These are phyloP conservation scores for Wallacemonas sp. DNA, from an alignment of 208 protist genomes.

Conservation along the genomic window DNA sequence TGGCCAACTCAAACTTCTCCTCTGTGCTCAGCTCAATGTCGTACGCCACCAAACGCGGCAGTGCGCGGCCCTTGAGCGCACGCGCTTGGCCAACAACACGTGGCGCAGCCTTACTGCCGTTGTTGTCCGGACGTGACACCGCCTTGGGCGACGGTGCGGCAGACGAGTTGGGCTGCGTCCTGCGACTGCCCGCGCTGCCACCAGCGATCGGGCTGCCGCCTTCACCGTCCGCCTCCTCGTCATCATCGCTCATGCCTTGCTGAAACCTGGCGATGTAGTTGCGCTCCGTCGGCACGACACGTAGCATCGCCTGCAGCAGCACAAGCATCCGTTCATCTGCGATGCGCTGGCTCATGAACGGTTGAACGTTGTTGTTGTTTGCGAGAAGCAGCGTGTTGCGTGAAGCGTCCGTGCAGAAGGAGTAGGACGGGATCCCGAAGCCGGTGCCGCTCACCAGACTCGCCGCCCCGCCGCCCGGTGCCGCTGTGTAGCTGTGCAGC, in stretches of 20 bases:
- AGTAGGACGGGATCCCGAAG: background rate
- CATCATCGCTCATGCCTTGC: constrained; percentile 5
- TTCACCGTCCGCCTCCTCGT: too few species aligned
- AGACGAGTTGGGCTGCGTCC: background rate
- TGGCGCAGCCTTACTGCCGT: background rate
- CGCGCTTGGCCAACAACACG: background rate
- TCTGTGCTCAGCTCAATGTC: constrained; percentile 9
- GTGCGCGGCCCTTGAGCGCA: background rate
- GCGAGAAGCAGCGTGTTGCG: constrained; percentile 5
- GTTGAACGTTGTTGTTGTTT: background rate
- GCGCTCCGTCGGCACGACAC: constrained; percentile 11
- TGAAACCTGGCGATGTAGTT: background rate
- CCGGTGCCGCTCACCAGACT: background rate
- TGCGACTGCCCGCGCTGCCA: too few species aligned
- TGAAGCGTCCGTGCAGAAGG: background rate
- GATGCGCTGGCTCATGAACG: constrained; percentile 9
- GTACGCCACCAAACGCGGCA: background rate
- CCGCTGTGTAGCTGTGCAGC: background rate
- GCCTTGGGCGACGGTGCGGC: background rate
- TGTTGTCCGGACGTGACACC: background rate
- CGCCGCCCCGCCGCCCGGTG: too few species aligned
- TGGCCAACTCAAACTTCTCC: constrained; percentile 21
- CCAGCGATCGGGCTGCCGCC: too few species aligned
- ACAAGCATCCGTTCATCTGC: constrained; percentile 8
- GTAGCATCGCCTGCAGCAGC: constrained; percentile 14